Evolutionary conservation across 1,139 yeast genomes (phyloP), one percentile per base, ranked within the genome.

Genomic region (Taiozyma sp.): DNA sequence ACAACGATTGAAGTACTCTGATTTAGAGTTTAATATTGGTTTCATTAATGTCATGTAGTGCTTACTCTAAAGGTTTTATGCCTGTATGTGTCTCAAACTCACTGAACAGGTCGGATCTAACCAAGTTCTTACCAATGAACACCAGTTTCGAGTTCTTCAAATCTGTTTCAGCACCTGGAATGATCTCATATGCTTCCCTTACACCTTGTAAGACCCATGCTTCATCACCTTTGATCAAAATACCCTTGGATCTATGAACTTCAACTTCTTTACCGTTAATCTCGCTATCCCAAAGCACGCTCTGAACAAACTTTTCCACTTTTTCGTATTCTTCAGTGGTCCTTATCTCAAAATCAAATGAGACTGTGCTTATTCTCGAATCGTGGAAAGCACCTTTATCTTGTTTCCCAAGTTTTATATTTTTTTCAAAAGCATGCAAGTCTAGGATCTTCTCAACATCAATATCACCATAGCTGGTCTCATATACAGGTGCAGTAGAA

Each of bases 121-220:
- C 59, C 53, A 86, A 66, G 57, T 77, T 72, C 65, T 89, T 89
- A 1, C 99, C 99, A 44, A 93, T 93, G 23, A 92, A 72, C 1
- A 93, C 96, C 45, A 93, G 64, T 66, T 88, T 87, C 56, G 81
- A 74, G 6, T 58, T 57, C 7, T 62, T 51, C 16, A 68, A 56
- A 8, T 75, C 75, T 22, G 71, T 67, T 2, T 69, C 71, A 3
- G 74, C 74, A 0, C 77, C 80, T 0, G 79, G 81, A 7, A 86
- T 76, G 1, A 90, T 74, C 56, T 93, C 99, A 67, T 90, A 93
- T 0, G 96, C 89, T 54, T 90, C 96, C 54, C 98, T 74, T 0
- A 93, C 99, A 6, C 96, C 98, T 65, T 93, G 99, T n/a, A 93
- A 71, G 2, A 93, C 91, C 23, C 49, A 50, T 1, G 51, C 53